phyloP scores from a whole-genome alignment of 805 yeast species.

The Candida krabiensis region DNA sequence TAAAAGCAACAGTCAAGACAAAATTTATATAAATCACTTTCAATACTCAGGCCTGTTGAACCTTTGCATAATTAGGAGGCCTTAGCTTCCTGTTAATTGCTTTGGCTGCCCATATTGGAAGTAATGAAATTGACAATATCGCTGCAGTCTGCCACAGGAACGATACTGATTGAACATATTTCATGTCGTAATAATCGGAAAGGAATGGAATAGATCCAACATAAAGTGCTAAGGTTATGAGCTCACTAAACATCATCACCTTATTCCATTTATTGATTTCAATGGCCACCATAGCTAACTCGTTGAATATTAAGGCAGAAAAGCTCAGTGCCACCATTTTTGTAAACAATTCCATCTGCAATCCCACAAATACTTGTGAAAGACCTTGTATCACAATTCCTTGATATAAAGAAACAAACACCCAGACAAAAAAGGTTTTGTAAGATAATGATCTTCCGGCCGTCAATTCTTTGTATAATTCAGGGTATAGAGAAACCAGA shows the following conservation, averaged over 20 bases:
- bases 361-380: constrained; percentile 73
- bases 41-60: constrained; percentile 68
- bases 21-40: too few relatives aligned
- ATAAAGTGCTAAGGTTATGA: constrained; percentile 66
- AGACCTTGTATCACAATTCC: constrained; percentile 83
- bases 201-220: constrained; percentile 80
- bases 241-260: constrained; percentile 69
- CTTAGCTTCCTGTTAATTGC: constrained; percentile 70
- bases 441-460: constrained; percentile 85
- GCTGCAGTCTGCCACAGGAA: constrained; percentile 71
- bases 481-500: constrained; percentile 89
- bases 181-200: constrained; percentile 80
- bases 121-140: constrained; percentile 65
- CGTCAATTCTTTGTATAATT: constrained; percentile 87
- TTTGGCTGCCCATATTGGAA: constrained; percentile 90
- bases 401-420: constrained; percentile 83
- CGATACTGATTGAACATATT: constrained; percentile 52
- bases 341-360: constrained; percentile 52
- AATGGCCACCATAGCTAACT: constrained; percentile 88
- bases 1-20: too few relatives aligned
- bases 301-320: constrained; percentile 77
- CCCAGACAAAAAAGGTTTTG: constrained; percentile 90
- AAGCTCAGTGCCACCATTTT: constrained; percentile 86
- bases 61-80: constrained; percentile 97
- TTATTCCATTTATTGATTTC: constrained; percentile 92